Conservation (phyloP, 495 filamentous ascomycete species). For the Thermothielavioides terrestris region DNA sequence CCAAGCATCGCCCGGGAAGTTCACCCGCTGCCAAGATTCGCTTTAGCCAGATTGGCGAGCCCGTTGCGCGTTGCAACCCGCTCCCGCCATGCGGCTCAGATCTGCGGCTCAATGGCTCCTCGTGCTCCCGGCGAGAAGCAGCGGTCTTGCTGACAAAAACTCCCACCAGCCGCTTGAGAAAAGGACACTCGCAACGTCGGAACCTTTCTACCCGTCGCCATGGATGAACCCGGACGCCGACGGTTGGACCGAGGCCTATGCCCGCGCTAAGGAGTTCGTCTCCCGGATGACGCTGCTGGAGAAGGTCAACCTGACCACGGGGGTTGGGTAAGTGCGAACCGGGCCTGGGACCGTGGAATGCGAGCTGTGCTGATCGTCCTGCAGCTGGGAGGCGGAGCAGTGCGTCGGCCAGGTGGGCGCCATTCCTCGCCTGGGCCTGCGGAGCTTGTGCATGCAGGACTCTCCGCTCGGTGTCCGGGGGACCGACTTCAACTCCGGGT, state of each 20-base stretch:
- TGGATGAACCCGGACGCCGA: conserved; percentile 63
- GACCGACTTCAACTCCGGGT: conserved; percentile 69
- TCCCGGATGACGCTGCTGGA: conserved; percentile 75
- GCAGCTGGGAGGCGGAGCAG: conserved; percentile 63
- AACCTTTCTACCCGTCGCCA: conserved; percentile 74
- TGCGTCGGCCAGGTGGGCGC: conserved; percentile 74
- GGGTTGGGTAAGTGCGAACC: conserved; percentile 54
- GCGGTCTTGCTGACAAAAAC: conserved; percentile 22
- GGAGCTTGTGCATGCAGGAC: conserved; percentile 80
- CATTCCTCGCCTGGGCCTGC: conserved; percentile 70
- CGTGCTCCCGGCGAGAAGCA: not conserved
- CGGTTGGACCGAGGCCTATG: conserved; percentile 72
- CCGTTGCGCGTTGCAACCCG: conserved; percentile 6
- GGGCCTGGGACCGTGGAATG: not conserved
- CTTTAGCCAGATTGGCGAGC: conserved; percentile 10
- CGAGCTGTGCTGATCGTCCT: conserved; percentile 14
- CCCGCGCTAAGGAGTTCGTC: conserved; percentile 68
- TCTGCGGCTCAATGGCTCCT: conserved; percentile 15
- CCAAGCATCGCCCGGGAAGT: not conserved
- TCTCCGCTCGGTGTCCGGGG: conserved; percentile 76
- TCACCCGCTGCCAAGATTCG: conserved; percentile 7
- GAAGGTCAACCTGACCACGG: conserved; percentile 90
- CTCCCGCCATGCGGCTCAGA: conserved; percentile 19
- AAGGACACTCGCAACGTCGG: conserved; percentile 26
- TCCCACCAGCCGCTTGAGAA: conserved; percentile 18